Conservation (phyloP, 306 rosid genomes). For the Gillenia trifoliata region DNA sequence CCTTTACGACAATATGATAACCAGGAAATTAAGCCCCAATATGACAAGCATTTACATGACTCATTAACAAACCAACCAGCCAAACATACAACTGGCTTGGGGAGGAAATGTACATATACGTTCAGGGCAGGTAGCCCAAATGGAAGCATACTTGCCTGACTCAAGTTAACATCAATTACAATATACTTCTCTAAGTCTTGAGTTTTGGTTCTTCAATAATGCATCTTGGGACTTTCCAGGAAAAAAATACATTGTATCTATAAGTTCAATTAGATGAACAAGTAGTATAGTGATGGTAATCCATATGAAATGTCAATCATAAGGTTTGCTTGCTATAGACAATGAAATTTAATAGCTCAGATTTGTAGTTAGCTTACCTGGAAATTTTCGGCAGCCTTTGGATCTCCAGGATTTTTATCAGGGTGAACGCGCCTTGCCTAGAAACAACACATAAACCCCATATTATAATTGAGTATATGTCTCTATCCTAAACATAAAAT, state of each 20-base stretch:
- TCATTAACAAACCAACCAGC: background rate
- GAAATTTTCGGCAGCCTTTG: slow-evolving; percentile 80
- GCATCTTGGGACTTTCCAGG: background rate
- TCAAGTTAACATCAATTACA: background rate
- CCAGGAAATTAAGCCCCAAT: slow-evolving; percentile 19
- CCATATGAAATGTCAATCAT: background rate
- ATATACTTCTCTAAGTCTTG: background rate
- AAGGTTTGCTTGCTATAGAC: background rate
- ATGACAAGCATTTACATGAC: background rate
- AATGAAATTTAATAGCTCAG: background rate
- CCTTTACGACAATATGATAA: slow-evolving; percentile 35
- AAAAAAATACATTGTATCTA: background rate
- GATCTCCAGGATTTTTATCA: slow-evolving; percentile 93
- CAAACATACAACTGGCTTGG: background rate
- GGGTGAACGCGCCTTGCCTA: slow-evolving; percentile 97
- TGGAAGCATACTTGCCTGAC: background rate
- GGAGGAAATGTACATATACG: background rate
- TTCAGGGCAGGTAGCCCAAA: background rate
- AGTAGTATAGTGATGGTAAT: background rate
- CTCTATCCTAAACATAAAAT: background rate
- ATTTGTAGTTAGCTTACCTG: slow-evolving; percentile 49
- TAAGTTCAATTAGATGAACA: background rate
- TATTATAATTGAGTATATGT: background rate
- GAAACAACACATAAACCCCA: slow-evolving; percentile 8
- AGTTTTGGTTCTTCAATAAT: background rate